These are phyloP conservation scores for Picea abies DNA, from an alignment of 83 land plant genomes.

Conservation along the genomic window DNA sequence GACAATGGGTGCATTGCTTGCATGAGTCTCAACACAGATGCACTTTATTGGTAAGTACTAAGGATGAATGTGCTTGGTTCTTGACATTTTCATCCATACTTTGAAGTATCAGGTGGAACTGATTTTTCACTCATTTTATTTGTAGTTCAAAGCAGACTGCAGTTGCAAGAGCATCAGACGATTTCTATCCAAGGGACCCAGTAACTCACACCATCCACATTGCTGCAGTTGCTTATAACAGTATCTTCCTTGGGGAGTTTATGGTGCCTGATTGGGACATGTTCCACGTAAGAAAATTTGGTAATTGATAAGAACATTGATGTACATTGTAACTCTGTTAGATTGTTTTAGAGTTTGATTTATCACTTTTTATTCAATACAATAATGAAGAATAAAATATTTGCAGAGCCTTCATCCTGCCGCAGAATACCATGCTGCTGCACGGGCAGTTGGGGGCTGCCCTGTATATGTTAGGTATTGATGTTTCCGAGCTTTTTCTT, in stretches of 20 bases:
- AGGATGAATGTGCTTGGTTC: neutral
- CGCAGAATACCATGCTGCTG: constrained; percentile 91
- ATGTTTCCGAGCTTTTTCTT: neutral
- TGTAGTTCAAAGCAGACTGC: constrained; percentile 77
- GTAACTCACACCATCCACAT: constrained; percentile 95
- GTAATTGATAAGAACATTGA: neutral
- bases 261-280: constrained; percentile 99
- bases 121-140: neutral
- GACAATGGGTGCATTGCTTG: constrained; percentile 95
- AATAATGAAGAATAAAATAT: constrained; percentile 4
- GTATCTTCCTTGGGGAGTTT: constrained; percentile 88
- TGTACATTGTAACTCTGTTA: constrained; percentile 39
- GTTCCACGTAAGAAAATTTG: constrained; percentile 66
- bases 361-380: constrained; percentile 3
- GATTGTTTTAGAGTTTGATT: neutral
- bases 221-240: constrained; percentile 84
- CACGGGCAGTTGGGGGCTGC: constrained; percentile 93
- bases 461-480: constrained; percentile 93
- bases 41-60: constrained; percentile 69
- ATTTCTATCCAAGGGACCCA: constrained; percentile 91
- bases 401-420: constrained; percentile 70
- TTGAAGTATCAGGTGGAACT: neutral
- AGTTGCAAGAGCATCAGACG: constrained; percentile 90
- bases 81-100: neutral
- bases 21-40: constrained; percentile 95